Percentiles rank a stretch among this genome's conserved stretches.
These are phyloP conservation scores for Picea abies DNA, from an alignment of 83 land plant genomes.

Conservation along the genomic window DNA sequence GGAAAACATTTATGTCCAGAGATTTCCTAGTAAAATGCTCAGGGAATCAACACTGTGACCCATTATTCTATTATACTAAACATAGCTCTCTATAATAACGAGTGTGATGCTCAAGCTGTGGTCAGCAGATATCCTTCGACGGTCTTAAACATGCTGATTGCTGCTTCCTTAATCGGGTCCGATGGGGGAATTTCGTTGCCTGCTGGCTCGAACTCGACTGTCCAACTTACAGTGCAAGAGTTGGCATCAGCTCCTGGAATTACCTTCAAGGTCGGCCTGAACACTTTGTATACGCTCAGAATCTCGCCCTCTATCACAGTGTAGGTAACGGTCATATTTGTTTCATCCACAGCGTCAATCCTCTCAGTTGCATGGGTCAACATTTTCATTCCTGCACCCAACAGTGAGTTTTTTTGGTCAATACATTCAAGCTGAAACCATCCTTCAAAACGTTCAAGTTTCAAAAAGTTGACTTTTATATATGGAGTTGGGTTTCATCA, in stretches of 20 bases:
- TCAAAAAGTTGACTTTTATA: neutral
- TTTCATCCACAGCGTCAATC: conserved; percentile 47
- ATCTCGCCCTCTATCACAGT: conserved; percentile 57
- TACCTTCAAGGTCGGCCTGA: conserved; percentile 34
- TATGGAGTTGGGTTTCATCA: neutral
- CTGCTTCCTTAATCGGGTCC: conserved; percentile 38
- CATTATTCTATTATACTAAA: no score
- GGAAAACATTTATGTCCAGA: no score
- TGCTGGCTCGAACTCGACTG: conserved; percentile 45
- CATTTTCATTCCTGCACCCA: conserved; percentile 25
- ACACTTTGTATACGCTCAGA: conserved; percentile 47
- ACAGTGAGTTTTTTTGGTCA: no score
- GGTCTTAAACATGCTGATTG: conserved; percentile 37
- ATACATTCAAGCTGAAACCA: neutral
- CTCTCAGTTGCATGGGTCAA: conserved; percentile 52
- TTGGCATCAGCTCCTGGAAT: conserved; percentile 28
- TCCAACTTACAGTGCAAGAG: conserved; percentile 51
- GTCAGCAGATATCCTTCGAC: conserved; percentile 24
- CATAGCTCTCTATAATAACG: no score
- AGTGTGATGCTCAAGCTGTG: no score
- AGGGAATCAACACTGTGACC: no score
- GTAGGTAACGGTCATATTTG: conserved; percentile 38
- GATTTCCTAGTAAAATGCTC: no score
- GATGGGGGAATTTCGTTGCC: conserved; percentile 46
- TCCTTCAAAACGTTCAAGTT: neutral